Evolutionary conservation across 169 alveolate species (phyloP).

Genomic region (Eimeria necatrix): DNA sequence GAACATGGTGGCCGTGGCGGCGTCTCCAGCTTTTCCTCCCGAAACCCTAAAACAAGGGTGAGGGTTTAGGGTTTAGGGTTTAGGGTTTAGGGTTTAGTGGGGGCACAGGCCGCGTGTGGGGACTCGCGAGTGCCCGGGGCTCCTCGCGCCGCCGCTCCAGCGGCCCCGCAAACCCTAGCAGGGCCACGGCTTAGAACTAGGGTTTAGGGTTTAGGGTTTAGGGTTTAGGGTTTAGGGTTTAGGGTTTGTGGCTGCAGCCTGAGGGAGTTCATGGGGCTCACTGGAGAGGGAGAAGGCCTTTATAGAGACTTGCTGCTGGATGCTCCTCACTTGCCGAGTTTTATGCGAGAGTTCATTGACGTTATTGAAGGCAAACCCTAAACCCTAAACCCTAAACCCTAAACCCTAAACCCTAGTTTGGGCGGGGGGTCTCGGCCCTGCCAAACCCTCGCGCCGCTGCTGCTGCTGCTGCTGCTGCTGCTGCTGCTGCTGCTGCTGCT

Average conservation of each 20-base stretch:
- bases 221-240: conserved; percentile 44
- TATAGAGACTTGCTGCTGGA: conserved; percentile 59
- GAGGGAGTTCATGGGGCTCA: conserved; percentile 66
- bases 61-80: conserved; percentile 54
- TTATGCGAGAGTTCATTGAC: conserved; percentile 48
- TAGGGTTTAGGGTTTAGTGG: conserved; percentile 36
- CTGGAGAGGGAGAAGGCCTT: conserved; percentile 49
- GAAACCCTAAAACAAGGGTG: conserved; percentile 44
- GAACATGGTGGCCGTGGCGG: conserved; percentile 5
- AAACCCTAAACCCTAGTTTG: too few relatives aligned
- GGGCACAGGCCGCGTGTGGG: too few relatives aligned
- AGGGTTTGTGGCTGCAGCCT: conserved; percentile 51
- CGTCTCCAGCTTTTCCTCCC: conserved; percentile 28
- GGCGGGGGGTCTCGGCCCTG: too few relatives aligned
- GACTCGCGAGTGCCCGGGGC: too few relatives aligned
- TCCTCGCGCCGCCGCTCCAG: too few relatives aligned
- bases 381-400: neutral
- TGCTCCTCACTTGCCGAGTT: conserved; percentile 61
- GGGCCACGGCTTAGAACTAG: too few relatives aligned
- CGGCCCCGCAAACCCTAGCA: too few relatives aligned
- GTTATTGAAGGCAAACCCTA: conserved; percentile 2
- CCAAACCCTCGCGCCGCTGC: neutral
- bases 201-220: neutral
- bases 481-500: neutral
- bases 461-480: too few relatives aligned